These are phyloP conservation scores for Cucurbita maxima DNA, from an alignment of 306 rosid genomes.

Conservation along the genomic window DNA sequence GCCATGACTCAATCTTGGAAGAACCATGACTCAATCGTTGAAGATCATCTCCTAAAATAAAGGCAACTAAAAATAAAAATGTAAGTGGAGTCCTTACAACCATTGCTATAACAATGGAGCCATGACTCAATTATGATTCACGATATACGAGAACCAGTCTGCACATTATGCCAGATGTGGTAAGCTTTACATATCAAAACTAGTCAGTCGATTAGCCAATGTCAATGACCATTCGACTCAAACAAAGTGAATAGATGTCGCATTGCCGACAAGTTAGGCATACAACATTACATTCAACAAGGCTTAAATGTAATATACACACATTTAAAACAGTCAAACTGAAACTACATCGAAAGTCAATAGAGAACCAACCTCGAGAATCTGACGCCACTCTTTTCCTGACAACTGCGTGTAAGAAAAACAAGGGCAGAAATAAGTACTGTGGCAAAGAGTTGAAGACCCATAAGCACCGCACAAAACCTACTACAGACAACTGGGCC, in stretches of 20 bases:
- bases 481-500: background rate
- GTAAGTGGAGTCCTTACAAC: no score
- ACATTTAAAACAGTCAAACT: background rate
- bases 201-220: slow-evolving; percentile 30
- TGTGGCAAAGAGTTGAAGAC: slow-evolving; percentile 8
- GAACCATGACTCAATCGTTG: no score
- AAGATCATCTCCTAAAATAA: no score
- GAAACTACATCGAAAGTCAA: background rate
- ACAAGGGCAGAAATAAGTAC: slow-evolving; percentile 1
- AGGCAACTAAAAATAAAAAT: no score
- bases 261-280: background rate
- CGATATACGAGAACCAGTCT: slow-evolving; percentile 36
- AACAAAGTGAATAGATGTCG: background rate
- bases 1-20: slow-evolving; percentile 10
- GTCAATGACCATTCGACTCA: slow-evolving; percentile 14
- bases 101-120: no score
- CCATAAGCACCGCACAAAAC: background rate
- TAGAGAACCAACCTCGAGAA: slow-evolving; percentile 60
- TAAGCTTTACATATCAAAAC: slow-evolving; percentile 25
- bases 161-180: slow-evolving; percentile 45
- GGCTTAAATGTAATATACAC: background rate
- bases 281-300: background rate
- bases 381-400: slow-evolving; percentile 85
- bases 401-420: slow-evolving; percentile 41
- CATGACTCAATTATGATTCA: slow-evolving; percentile 23